Evolutionary conservation across 2,329 filamentous ascomycete species (phyloP).

Genomic region (Calonectria crousiana): DNA sequence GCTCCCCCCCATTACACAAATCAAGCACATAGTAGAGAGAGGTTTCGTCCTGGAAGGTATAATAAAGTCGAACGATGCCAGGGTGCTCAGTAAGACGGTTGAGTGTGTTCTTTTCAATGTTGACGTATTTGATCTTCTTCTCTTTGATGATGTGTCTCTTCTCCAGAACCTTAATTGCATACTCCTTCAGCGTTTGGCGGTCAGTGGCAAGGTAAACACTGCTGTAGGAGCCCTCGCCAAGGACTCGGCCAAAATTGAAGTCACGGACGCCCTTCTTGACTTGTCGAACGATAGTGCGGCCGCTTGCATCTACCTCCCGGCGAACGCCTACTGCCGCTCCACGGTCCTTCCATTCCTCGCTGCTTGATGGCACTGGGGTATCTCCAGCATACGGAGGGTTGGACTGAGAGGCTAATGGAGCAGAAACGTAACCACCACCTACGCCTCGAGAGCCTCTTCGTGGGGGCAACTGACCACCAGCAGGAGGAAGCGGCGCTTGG

Average conservation of each 20-base stretch:
- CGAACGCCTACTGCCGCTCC: conserved; percentile 89
- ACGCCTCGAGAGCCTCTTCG: conserved; percentile 82
- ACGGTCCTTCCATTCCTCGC: conserved; percentile 95
- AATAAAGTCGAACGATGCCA: conserved; percentile 95
- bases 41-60: conserved; percentile 97
- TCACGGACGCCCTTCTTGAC: conserved; percentile 98
- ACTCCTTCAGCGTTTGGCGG: conserved; percentile 93
- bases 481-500: conserved; percentile 61
- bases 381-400: conserved; percentile 54
- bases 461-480: conserved; percentile 74
- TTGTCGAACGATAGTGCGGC: conserved; percentile 82
- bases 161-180: conserved; percentile 97
- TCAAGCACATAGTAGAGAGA: conserved; percentile 98
- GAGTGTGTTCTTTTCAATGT: conserved; percentile 98
- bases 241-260: conserved; percentile 90
- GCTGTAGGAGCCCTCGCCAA: conserved; percentile 98
- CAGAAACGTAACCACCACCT: conserved; percentile 65
- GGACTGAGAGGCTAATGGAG: conserved; percentile 35
- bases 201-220: conserved; percentile 95
- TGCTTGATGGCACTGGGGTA: conserved; percentile 65
- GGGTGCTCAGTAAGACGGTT: conserved; percentile 97
- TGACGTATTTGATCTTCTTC: conserved; percentile 99
- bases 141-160: conserved; percentile 99
- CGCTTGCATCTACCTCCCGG: conserved; percentile 87
- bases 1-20: conserved; percentile 89